Base-by-base conservation (phyloP, 192 early-diverging fungal genomes). In the Helicostylum pulchrum region DNA sequence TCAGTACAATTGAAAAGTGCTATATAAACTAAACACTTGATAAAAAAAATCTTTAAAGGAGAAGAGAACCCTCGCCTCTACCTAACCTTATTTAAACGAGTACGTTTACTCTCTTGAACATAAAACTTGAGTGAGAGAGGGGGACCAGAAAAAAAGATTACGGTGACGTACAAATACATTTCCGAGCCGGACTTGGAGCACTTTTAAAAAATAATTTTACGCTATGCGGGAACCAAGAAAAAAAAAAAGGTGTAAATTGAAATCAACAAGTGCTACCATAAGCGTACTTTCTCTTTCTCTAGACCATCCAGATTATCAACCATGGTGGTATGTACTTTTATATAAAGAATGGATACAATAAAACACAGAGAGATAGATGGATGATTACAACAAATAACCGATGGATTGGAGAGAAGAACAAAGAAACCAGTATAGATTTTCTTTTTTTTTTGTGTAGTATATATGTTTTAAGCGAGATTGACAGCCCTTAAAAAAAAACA, bases 321-420 rank as follows among this genome's bases (percentile, higher is more conserved):
- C 51, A 70, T 70, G 68, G 68, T 70, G 68, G 68, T 70, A 70
- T 50, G 53, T 63, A 53, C 48, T 23, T n/a, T n/a, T 20, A 54
- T 31, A 9, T 20, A 12, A 34, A 17, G 8, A 46, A 12, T 59
- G 32, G 34, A 55, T 17, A 55, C 14, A 48, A 15, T 48, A 15
- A 48, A 48, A 47, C 12, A 47, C 4, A 15, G 30, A 31, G 23
- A 19, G 43, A 45, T 59, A 36, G 20, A 59, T 59, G 57, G 57
- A 59, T 59, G 57, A 59, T 42, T 31, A 31, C 9, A 12, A 17
- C 3, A 32, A 31, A 54, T 12, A 26, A 30, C 15, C 26, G 26
- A 39, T 31, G 17, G 19, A 21, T 30, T 26, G 26, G 26, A 26
- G n/a, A 15, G n/a, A 14, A 53, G 26, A n/a, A 15, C n/a, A n/a